Evolutionary conservation across 768 basidiomycete species (phyloP).

Genomic region (Lepiota venenata): DNA sequence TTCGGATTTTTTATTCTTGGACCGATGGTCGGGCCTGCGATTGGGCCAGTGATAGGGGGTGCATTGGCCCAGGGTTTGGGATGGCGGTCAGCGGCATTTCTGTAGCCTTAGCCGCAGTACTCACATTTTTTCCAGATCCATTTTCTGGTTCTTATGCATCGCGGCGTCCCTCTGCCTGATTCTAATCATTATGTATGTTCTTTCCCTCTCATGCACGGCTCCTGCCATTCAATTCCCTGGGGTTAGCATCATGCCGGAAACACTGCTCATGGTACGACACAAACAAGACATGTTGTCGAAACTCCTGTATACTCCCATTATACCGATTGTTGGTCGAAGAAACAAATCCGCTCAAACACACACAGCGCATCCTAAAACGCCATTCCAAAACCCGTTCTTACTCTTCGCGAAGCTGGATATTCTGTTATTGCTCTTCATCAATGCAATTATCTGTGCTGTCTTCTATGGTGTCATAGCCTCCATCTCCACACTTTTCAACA

Average conservation of each 20-base stretch:
- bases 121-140: slow-evolving; percentile 33
- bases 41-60: slow-evolving; percentile 62
- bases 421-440: slow-evolving; percentile 47
- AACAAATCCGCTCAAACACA: slow-evolving; percentile 20
- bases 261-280: slow-evolving; percentile 49
- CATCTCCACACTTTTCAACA: slow-evolving; percentile 57
- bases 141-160: slow-evolving; percentile 64
- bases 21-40: slow-evolving; percentile 65
- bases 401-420: slow-evolving; percentile 57
- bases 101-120: neutral
- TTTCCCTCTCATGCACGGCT: slow-evolving; percentile 5
- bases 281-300: slow-evolving; percentile 43
- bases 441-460: slow-evolving; percentile 48
- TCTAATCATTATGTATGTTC: slow-evolving; percentile 43
- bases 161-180: slow-evolving; percentile 41
- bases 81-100: slow-evolving; percentile 47
- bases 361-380: slow-evolving; percentile 30
- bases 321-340: slow-evolving; percentile 42
- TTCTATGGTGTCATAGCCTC: slow-evolving; percentile 61
- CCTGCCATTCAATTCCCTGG: slow-evolving; percentile 14
- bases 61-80: slow-evolving; percentile 53
- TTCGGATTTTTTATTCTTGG: slow-evolving; percentile 65
- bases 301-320: slow-evolving; percentile 45
- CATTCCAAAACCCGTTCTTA: slow-evolving; percentile 51
- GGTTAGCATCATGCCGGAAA: slow-evolving; percentile 48